phyloP scores from a whole-genome alignment of 2,329 filamentous ascomycete genomes.

The Penicillium sp. region DNA sequence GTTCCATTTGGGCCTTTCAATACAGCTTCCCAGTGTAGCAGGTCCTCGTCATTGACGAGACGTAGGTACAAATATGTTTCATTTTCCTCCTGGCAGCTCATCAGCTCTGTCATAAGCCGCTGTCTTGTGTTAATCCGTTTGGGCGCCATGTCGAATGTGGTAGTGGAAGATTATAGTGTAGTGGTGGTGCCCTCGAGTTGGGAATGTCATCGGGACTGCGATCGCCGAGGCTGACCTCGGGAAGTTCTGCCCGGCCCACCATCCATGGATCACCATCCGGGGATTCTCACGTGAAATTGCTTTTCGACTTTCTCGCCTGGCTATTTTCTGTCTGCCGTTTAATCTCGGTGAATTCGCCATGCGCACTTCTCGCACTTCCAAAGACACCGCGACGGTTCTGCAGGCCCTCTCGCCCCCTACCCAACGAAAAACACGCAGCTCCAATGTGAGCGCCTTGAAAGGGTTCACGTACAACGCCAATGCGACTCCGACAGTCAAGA shows the following conservation, averaged over 20 bases:
- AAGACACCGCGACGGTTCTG: constrained; percentile 58
- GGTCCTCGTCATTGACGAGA: constrained; percentile 55
- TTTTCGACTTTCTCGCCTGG: background rate
- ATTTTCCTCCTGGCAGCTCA: constrained; percentile 47
- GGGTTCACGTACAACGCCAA: constrained; percentile 27
- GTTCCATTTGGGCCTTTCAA: constrained; percentile 59
- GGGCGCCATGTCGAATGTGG: constrained; percentile 23
- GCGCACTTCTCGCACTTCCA: constrained; percentile 59
- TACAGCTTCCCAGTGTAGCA: constrained; percentile 60
- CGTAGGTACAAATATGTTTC: constrained; percentile 54
- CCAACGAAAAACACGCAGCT: constrained; percentile 48
- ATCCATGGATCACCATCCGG: background rate
- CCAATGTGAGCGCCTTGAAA: constrained; percentile 24
- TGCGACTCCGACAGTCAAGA: constrained; percentile 7
- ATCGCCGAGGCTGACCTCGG: constrained; percentile 22
- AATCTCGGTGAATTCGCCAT: constrained; percentile 34
- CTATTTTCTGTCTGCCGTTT: background rate
- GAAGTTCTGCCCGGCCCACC: constrained; percentile 14
- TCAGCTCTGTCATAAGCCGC: constrained; percentile 61
- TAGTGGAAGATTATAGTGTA: background rate
- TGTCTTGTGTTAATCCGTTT: constrained; percentile 46
- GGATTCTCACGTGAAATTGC: constrained; percentile 22
- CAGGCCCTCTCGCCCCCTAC: constrained; percentile 44
- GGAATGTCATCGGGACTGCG: constrained; percentile 3
- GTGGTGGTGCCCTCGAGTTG: background rate